Evolutionary conservation across 345 rosid species (phyloP).

Genomic region (Acer saccharum): DNA sequence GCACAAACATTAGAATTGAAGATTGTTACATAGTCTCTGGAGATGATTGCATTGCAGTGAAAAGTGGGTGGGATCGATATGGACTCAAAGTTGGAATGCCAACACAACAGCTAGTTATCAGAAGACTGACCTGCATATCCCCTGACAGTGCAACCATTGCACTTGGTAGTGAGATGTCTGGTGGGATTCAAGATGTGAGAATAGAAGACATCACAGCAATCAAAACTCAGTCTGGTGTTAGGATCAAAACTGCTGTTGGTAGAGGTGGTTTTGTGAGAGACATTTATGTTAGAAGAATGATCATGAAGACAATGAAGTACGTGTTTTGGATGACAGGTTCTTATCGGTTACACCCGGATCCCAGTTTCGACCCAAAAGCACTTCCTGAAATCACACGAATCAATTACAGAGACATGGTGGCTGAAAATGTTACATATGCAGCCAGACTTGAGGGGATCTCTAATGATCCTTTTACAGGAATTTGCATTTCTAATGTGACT

Average conservation of each 20-base stretch:
- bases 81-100: constrained; percentile 62
- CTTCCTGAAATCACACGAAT: constrained; percentile 51
- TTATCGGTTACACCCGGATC: constrained; percentile 66
- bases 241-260: constrained; percentile 71
- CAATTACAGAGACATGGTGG: constrained; percentile 55
- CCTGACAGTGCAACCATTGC: constrained; percentile 78
- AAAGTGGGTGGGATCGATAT: constrained; percentile 81
- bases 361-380: constrained; percentile 60
- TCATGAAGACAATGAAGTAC: constrained; percentile 64
- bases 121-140: constrained; percentile 73
- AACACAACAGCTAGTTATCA: constrained; percentile 45
- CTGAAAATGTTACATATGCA: constrained; percentile 54
- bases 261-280: constrained; percentile 72
- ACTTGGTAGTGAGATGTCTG: constrained; percentile 88
- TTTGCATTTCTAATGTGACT: constrained; percentile 71
- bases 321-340: constrained; percentile 81
- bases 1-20: constrained; percentile 62
- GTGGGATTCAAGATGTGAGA: constrained; percentile 68
- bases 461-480: constrained; percentile 35
- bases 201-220: constrained; percentile 53
- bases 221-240: constrained; percentile 56
- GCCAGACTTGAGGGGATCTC: constrained; percentile 54
- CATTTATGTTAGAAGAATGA: constrained; percentile 54
- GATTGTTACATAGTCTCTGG: constrained; percentile 70
- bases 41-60: constrained; percentile 78